Evolutionary conservation across 139 green algal species (phyloP).

Genomic region (Protoeuglena noctilucae): DNA sequence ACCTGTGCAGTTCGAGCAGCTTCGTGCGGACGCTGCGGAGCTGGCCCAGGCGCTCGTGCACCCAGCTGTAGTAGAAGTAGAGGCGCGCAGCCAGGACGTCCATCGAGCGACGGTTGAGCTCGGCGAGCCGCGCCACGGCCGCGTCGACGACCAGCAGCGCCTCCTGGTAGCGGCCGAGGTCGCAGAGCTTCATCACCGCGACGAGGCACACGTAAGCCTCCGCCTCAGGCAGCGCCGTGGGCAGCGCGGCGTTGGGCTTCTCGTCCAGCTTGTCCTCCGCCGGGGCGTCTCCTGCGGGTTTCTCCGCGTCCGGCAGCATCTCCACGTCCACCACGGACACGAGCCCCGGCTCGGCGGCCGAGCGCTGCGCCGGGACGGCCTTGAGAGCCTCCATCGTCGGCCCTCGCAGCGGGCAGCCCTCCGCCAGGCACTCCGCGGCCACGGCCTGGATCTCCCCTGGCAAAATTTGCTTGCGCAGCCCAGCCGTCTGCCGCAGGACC

Average conservation of each 20-base stretch:
- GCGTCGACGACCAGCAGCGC: too few species aligned
- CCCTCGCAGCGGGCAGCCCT: slow-evolving; percentile 7
- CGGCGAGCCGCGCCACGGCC: slow-evolving; percentile 19
- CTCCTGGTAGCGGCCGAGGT: too few species aligned
- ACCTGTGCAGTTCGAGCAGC: background rate
- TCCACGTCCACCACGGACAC: background rate
- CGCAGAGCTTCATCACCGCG: too few species aligned
- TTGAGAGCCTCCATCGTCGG: slow-evolving; percentile 26
- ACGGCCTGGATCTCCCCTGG: slow-evolving; percentile 28
- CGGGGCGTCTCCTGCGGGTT: background rate
- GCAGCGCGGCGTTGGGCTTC: slow-evolving; percentile 21
- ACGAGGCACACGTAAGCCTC: too few species aligned
- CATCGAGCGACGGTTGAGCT: slow-evolving; percentile 79
- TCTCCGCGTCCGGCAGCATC: slow-evolving; percentile 8
- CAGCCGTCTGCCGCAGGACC: slow-evolving; percentile 51
- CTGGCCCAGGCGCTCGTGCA: slow-evolving; percentile 47
- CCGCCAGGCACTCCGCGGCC: slow-evolving; percentile 18
- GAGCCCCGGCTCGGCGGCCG: background rate
- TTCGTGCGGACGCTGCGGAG: slow-evolving; percentile 47
- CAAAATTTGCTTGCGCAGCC: slow-evolving; percentile 38
- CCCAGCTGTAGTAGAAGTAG: slow-evolving; percentile 77
- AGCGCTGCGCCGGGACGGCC: background rate
- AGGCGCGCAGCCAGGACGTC: slow-evolving; percentile 72
- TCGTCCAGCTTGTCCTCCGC: slow-evolving; percentile 19
- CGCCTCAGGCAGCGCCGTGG: background rate